Conservation (phyloP, 257 asterid genomes). For the Eustoma russellianum region DNA sequence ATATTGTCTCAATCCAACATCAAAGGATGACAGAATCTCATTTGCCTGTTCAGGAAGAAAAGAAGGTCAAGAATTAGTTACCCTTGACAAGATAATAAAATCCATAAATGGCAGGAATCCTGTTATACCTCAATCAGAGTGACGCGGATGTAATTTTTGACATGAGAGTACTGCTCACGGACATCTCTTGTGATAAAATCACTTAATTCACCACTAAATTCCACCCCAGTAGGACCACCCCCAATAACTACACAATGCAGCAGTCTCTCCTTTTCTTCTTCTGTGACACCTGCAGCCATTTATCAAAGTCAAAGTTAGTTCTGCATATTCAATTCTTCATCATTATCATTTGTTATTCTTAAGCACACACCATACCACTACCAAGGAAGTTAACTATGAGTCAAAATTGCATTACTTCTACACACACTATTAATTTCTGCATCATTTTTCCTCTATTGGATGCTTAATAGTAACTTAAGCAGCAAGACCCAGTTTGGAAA, state of each 20-base stretch:
- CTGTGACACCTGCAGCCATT: slow-evolving; percentile 48
- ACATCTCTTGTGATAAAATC: slow-evolving; percentile 89
- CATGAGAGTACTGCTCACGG: slow-evolving; percentile 64
- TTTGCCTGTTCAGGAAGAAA: slow-evolving; percentile 53
- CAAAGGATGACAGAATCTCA: slow-evolving; percentile 86
- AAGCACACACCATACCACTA: neutral
- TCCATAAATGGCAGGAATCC: neutral
- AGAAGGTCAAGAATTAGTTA: neutral
- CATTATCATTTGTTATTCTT: neutral
- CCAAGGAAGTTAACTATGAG: neutral
- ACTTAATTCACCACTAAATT: slow-evolving; percentile 88
- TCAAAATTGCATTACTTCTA: neutral
- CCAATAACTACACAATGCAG: slow-evolving; percentile 87
- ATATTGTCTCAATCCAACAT: slow-evolving; percentile 68
- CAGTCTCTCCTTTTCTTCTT: slow-evolving; percentile 81
- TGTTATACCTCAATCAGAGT: slow-evolving; percentile 86
- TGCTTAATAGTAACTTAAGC: too few relatives aligned
- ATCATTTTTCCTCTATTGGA: neutral
- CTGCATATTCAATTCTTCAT: neutral
- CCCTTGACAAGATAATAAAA: neutral
- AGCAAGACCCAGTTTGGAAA: neutral
- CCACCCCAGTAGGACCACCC: slow-evolving; percentile 98
- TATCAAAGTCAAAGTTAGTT: neutral
- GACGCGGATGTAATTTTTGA: slow-evolving; percentile 75
- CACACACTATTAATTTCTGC: too few relatives aligned